phyloP scores from a whole-genome alignment of 805 yeast species.

The Komagataella kurtzmanii region DNA sequence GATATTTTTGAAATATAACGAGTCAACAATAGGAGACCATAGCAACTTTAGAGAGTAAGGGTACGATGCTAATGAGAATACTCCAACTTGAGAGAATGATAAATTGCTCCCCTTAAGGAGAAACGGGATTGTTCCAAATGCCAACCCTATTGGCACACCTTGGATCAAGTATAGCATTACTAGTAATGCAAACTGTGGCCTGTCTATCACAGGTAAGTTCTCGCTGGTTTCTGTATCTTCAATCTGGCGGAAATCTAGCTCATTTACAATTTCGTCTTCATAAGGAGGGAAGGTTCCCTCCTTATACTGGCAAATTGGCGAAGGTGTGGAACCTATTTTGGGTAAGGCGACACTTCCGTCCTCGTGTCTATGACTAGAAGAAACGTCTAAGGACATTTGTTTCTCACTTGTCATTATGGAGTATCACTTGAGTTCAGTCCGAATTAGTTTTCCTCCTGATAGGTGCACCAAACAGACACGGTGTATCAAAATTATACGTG shows the following conservation, averaged over 20 bases:
- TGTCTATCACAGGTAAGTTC: conserved; percentile 28
- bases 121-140: conserved; percentile 91
- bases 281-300: not conserved
- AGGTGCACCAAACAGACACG: not conserved
- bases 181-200: conserved; percentile 63
- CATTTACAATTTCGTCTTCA: not conserved
- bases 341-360: not conserved
- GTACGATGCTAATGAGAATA: conserved; percentile 84
- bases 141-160: conserved; percentile 95
- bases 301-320: not conserved
- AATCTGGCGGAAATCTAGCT: not conserved
- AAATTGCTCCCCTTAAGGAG: conserved; percentile 64
- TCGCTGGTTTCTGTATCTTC: not conserved
- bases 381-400: not conserved
- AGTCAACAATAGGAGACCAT: conserved; percentile 96
- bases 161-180: conserved; percentile 72
- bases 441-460: not conserved
- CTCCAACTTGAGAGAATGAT: conserved; percentile 79
- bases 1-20: conserved; percentile 47
- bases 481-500: not conserved
- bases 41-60: conserved; percentile 86
- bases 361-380: not conserved
- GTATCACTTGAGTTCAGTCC: not conserved
- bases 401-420: not conserved
- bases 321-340: not conserved